Conservation (phyloP, 2,329 filamentous ascomycete species). For the Cordyceps tenuipes region DNA sequence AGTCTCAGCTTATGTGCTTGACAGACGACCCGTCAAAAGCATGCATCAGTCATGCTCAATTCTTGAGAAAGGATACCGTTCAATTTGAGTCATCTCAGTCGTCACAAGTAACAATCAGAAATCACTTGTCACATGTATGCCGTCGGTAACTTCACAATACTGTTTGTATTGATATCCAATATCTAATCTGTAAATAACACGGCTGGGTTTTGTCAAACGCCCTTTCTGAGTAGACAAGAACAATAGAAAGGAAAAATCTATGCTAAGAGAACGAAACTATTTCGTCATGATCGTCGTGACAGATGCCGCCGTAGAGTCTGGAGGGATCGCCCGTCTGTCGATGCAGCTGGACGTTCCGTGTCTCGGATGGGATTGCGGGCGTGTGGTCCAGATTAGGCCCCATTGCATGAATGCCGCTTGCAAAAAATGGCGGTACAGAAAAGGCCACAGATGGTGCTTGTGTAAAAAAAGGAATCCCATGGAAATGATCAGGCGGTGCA, state of each 20-base stretch:
- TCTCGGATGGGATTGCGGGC: background rate
- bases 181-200: background rate
- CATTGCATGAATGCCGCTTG: background rate
- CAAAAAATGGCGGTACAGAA: background rate
- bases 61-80: no score
- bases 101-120: background rate
- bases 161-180: background rate
- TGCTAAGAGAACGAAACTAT: background rate
- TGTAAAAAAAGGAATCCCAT: background rate
- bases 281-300: conserved; percentile 6
- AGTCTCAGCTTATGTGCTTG: no score
- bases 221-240: background rate
- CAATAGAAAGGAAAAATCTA: background rate
- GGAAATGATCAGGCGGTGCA: background rate
- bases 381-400: background rate
- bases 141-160: background rate
- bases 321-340: background rate
- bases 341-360: background rate
- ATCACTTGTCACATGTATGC: background rate
- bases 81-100: no score
- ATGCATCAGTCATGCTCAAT: no score
- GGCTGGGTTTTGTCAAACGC: background rate
- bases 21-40: no score
- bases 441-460: background rate
- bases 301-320: background rate